phyloP scores from a whole-genome alignment of 441 rosid species.

The Sinapis alba region DNA sequence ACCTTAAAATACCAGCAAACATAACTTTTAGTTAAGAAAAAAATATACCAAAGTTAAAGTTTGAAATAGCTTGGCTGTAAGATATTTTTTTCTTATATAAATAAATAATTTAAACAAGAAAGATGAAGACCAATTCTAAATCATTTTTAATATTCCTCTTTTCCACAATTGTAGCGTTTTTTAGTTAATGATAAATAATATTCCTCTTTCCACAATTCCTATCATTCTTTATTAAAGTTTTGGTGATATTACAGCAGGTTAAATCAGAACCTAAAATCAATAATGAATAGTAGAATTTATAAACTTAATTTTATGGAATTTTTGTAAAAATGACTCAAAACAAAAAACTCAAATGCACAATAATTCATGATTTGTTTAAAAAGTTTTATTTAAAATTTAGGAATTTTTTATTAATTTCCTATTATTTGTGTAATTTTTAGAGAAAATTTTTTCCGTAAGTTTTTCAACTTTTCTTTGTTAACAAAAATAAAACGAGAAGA shows the following conservation, averaged over 20 bases:
- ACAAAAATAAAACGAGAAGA: no score
- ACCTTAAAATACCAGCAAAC: neutral
- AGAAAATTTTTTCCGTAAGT: no score
- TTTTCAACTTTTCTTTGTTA: no score
- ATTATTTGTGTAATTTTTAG: no score
- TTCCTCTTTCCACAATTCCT: neutral
- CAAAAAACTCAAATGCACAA: no score
- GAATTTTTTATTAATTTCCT: no score
- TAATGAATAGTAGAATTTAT: constrained; percentile 30
- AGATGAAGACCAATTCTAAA: neutral
- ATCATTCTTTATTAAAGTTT: neutral
- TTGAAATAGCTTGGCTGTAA: neutral
- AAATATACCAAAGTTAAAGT: neutral
- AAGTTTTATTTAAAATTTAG: no score
- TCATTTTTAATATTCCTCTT: neutral
- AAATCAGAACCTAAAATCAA: constrained; percentile 20
- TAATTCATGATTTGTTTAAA: no score
- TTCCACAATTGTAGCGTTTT: neutral
- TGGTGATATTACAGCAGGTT: neutral
- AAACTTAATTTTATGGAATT: no score
- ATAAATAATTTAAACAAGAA: neutral
- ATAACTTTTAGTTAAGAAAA: neutral
- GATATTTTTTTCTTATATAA: neutral
- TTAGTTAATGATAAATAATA: neutral
- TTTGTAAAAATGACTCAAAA: no score